Conservation (phyloP, 176 grass and related monocot species). For the Leersia perrieri region DNA sequence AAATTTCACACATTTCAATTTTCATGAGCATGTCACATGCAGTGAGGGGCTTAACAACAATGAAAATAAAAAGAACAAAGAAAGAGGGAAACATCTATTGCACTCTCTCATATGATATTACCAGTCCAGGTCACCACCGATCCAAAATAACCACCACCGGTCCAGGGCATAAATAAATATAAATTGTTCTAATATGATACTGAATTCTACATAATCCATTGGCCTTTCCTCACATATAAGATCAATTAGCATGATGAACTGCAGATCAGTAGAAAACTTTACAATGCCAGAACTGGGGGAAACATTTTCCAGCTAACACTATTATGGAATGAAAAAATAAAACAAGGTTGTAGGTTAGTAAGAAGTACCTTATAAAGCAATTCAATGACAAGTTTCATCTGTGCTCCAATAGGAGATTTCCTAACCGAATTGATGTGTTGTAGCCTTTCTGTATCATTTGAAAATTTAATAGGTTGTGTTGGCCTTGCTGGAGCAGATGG, state of each 20-base stretch:
- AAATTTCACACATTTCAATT: not conserved
- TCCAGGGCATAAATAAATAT: not conserved
- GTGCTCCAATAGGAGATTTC: slow-evolving; percentile 78
- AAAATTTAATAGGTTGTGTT: slow-evolving; percentile 61
- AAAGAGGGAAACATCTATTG: not conserved
- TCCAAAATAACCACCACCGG: not conserved
- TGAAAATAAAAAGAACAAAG: not conserved
- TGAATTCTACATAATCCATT: not conserved
- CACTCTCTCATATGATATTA: not conserved
- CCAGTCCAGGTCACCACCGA: not conserved
- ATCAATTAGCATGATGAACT: not conserved
- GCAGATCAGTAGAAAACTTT: not conserved
- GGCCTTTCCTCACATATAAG: not conserved
- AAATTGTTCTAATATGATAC: not conserved
- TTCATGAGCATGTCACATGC: not conserved
- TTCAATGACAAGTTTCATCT: slow-evolving; percentile 82
- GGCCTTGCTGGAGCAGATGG: slow-evolving; percentile 47
- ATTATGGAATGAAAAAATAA: not conserved
- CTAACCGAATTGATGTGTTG: slow-evolving; percentile 77
- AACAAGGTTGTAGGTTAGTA: not conserved
- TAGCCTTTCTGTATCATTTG: slow-evolving; percentile 85
- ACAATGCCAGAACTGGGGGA: not conserved
- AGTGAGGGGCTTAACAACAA: not conserved
- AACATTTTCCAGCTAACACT: not conserved
- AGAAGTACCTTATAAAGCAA: slow-evolving; percentile 69